Conservation (phyloP, 805 yeast species). For the Yarrowia bubula region DNA sequence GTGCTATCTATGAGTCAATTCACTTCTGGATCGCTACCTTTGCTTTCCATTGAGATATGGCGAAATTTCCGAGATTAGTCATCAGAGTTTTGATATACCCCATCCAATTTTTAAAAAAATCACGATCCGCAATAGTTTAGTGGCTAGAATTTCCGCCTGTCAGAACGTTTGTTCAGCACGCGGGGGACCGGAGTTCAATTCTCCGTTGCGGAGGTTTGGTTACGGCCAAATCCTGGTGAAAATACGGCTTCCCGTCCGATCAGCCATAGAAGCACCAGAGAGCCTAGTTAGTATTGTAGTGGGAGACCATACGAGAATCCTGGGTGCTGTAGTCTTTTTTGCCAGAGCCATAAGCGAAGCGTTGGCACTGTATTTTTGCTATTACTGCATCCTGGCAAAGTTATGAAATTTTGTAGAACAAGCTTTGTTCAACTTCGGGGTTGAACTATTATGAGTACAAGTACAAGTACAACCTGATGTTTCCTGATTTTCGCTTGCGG, state of each 20-base stretch:
- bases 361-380: too few relatives aligned
- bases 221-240: slow-evolving; percentile 18
- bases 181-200: slow-evolving; percentile 27
- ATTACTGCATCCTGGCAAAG: too few relatives aligned
- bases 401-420: too few relatives aligned
- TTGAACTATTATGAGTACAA: too few relatives aligned
- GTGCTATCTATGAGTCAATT: too few relatives aligned
- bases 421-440: too few relatives aligned
- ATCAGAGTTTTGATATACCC: background rate
- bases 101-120: background rate
- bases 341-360: background rate
- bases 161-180: slow-evolving; percentile 30
- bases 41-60: background rate
- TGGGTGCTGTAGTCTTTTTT: slow-evolving; percentile 13
- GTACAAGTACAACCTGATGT: too few relatives aligned
- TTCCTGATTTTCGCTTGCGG: too few relatives aligned
- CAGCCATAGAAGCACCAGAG: slow-evolving; percentile 19
- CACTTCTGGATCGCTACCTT: background rate
- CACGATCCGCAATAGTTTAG: slow-evolving; percentile 38
- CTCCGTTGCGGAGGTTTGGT: slow-evolving; percentile 23
- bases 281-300: slow-evolving; percentile 18
- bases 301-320: slow-evolving; percentile 23
- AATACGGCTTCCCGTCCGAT: slow-evolving; percentile 19
- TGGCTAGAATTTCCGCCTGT: slow-evolving; percentile 45
- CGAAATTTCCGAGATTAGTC: background rate